Evolutionary conservation across 2,329 filamentous ascomycete species (phyloP).

Genomic region (Claviceps fusiformis): DNA sequence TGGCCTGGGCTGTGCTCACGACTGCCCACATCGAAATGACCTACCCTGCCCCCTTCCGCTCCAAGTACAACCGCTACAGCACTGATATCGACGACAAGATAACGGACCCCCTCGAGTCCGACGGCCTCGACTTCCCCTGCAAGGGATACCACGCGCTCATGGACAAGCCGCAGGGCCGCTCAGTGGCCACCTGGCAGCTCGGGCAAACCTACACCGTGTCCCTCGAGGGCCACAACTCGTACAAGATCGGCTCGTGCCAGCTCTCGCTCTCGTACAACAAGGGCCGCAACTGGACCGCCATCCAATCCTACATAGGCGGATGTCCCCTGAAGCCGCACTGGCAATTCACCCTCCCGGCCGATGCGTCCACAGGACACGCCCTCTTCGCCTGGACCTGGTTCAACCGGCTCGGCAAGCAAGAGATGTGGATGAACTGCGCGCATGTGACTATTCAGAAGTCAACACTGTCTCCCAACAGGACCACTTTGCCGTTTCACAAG

Average conservation of each 20-base stretch:
- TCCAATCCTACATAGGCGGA: conserved; percentile 38
- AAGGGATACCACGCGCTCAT: conserved; percentile 46
- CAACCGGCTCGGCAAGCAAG: conserved; percentile 62
- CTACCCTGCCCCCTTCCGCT: conserved; percentile 37
- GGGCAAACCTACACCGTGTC: conserved; percentile 51
- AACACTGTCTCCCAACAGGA: conserved; percentile 8
- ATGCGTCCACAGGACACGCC: conserved; percentile 45
- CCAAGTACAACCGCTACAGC: conserved; percentile 36
- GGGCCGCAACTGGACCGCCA: conserved; percentile 56
- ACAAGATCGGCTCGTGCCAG: conserved; percentile 66
- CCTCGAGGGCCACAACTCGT: conserved; percentile 46
- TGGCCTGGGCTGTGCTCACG: conserved; percentile 29
- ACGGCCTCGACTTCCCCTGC: conserved; percentile 60
- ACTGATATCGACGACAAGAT: conserved; percentile 55
- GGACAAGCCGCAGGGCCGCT: conserved; percentile 33
- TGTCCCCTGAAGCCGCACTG: conserved; percentile 39
- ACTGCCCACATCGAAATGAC: conserved; percentile 44
- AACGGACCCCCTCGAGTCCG: conserved; percentile 47
- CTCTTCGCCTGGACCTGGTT: conserved; percentile 69
- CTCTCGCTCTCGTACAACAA: conserved; percentile 61
- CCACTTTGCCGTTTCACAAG: conserved; percentile 28
- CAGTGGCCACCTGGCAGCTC: conserved; percentile 47
- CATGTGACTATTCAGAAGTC: conserved; percentile 27
- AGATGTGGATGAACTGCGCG: conserved; percentile 83
- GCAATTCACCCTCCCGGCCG: conserved; percentile 51